Evolutionary conservation across 768 basidiomycete species (phyloP), one percentile per base, ranked within the genome.

Genomic region (Phlegmacium glaucopus): DNA sequence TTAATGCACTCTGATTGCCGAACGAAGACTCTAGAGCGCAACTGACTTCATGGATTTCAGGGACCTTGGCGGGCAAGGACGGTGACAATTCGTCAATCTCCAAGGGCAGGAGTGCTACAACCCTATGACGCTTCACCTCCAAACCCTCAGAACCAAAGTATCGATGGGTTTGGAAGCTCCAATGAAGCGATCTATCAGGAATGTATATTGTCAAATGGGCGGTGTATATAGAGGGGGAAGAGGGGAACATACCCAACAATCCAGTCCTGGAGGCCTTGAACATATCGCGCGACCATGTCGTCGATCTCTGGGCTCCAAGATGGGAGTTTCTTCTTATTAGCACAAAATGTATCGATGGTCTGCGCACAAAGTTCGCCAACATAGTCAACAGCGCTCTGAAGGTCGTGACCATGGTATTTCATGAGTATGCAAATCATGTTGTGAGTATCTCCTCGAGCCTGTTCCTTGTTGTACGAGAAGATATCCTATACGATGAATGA

Each of bases 391-490:
- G 86, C 85, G 28, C 72, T 66, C 51, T 87, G 84, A 8, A 88
- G 65, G 29, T 69, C 69, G 41, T 82, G 69, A 4, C 73, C 76
- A 43, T 80, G 76, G 49, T 81, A 70, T 37, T 72, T 66, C 82
- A 84, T 86, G 52, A 87, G 72, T 42, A 87, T 80, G n/a, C 73
- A 68, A 45, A 89, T 75, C 75, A 87, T 83, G 61, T 89, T 87
- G 61, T 85, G 81, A 13, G 79, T 81, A 51, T 85, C 82, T 9
- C 75, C 77, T 11, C 80, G 76, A 2, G 84, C 77, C 62, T 87
- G 86, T 58, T 88, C 87, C 37, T 80, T 78, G 50, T 87, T 86
- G 63, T 84, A 89, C 1, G 85, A 88, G 59, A 84, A 83, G 29
- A 87, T 82, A 52, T 87, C 86, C 85, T 86, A 48, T 3, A 29